Evolutionary conservation across 768 basidiomycete genomes (phyloP), one percentile per base, ranked within the genome.

Genomic region (Amanita fuliginea): DNA sequence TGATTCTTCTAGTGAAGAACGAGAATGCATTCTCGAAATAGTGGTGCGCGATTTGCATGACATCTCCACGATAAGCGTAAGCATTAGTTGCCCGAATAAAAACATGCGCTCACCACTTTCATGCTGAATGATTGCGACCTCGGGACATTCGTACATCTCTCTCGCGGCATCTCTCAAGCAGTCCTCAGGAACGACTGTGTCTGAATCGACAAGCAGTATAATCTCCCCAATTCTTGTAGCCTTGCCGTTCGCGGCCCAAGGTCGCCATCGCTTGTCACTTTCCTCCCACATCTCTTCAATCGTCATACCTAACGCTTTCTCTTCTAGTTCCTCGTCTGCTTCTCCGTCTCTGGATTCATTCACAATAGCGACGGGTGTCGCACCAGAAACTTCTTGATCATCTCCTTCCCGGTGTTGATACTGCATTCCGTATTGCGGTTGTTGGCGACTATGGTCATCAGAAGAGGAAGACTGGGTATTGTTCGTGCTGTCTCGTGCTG

Each of bases 1-100:
- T 89, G 62, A 92, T 83, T 52, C 86, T 71, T 53, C 77, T 74
- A 14, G 90, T 91, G 65, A 93, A 92, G 63, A 82, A 83, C 11
- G 88, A 77, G 54, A 92, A 80, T 56, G 84, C 86, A 57, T 89
- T 91, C 64, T 95, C 91, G 58, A 94, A 93, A 64, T 87, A 93
- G 62, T 91, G 85, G 59, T 82, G 70, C 0, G 78, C 86, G 51
- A 90, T 85, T 62, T 89, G 83, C 81, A 90, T 83, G 41, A 91
- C 87, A 57, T 86, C 83, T 61, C 14, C 13, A 22, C 16, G 63
- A 22, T 28, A 21, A 32, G n/a, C 7, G 16, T 28, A 24, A 43
- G 21, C 28, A 5, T n/a, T 21, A 6, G 16, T 22, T 26, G 28
- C 6, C 35, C 45, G 28, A 49, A 28, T 42, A 51, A 19, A 55